Percentiles rank a stretch among this genome's conserved stretches.
Conservation (phyloP, 2,329 filamentous ascomycete genomes). For the Leptographium lundbergii region DNA sequence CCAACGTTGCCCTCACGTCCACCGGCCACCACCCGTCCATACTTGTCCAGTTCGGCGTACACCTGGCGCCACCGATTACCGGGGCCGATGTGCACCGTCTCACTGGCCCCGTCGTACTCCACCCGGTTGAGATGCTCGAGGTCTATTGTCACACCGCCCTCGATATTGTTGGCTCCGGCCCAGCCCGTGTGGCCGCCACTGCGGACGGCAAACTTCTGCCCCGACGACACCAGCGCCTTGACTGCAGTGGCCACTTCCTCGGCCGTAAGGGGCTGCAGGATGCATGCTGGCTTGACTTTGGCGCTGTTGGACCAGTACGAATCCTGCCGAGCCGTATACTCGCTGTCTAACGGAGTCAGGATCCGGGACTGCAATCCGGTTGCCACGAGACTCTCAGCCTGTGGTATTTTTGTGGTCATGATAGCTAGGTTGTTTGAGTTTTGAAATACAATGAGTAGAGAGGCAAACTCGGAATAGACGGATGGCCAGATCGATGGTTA, state of each 20-base stretch:
- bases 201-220: conserved; percentile 23
- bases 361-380: neutral
- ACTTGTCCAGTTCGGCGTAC: conserved; percentile 21
- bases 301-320: conserved; percentile 4
- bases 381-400: neutral
- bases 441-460: too few species aligned
- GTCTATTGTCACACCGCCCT: conserved; percentile 25
- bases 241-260: neutral
- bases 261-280: neutral
- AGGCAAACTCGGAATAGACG: too few species aligned
- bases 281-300: conserved; percentile 1
- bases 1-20: conserved; percentile 22
- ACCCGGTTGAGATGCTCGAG: conserved; percentile 20
- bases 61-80: conserved; percentile 25
- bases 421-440: too few species aligned
- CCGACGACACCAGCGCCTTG: conserved; percentile 11
- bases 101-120: conserved; percentile 17
- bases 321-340: neutral
- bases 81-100: conserved; percentile 21
- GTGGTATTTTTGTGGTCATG: too few species aligned
- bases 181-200: conserved; percentile 24
- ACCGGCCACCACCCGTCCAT: conserved; percentile 20
- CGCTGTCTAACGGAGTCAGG: neutral
- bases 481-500: too few species aligned
- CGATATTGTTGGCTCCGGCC: conserved; percentile 21